These are phyloP conservation scores for Crocinoboletus sp. DNA, from an alignment of 1,284 basidiomycete species.

Conservation along the genomic window DNA sequence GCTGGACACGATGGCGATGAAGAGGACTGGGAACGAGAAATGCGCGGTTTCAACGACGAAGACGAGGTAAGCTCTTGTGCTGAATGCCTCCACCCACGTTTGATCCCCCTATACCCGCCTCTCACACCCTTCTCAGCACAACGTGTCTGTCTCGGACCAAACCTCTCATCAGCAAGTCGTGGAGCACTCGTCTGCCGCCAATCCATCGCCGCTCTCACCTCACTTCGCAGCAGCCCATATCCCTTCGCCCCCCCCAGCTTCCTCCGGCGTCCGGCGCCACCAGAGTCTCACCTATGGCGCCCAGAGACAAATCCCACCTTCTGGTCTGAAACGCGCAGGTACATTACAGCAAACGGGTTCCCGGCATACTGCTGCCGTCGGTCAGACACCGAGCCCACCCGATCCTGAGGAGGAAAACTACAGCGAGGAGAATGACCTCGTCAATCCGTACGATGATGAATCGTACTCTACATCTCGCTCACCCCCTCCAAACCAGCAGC, in stretches of 20 bases:
- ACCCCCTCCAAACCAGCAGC: constrained; percentile 29
- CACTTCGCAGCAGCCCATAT: constrained; percentile 49
- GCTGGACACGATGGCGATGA: constrained; percentile 81
- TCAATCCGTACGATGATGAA: constrained; percentile 53
- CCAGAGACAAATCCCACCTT: constrained; percentile 40
- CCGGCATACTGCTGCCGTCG: constrained; percentile 30
- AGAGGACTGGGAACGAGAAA: constrained; percentile 74
- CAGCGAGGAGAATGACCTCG: constrained; percentile 47
- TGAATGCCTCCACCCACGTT: not conserved
- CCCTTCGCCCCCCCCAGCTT: constrained; percentile 66
- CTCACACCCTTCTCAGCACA: constrained; percentile 20
- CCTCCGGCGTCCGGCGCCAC: constrained; percentile 67
- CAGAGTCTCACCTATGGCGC: constrained; percentile 71
- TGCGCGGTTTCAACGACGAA: constrained; percentile 53
- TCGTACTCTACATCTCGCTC: constrained; percentile 41
- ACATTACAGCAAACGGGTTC: constrained; percentile 56
- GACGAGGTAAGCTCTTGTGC: constrained; percentile 48
- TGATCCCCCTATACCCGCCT: constrained; percentile 1
- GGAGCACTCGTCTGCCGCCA: constrained; percentile 40
- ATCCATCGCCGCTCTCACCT: constrained; percentile 57
- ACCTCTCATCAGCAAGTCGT: constrained; percentile 46
- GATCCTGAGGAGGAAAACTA: constrained; percentile 54
- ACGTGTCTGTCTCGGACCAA: constrained; percentile 34
- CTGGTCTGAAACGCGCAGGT: constrained; percentile 65
- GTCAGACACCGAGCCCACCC: constrained; percentile 43